Percentiles rank a stretch among this genome's conserved stretches.
Conservation (phyloP, 2,329 filamentous ascomycete genomes). For the Colletotrichum sp. region DNA sequence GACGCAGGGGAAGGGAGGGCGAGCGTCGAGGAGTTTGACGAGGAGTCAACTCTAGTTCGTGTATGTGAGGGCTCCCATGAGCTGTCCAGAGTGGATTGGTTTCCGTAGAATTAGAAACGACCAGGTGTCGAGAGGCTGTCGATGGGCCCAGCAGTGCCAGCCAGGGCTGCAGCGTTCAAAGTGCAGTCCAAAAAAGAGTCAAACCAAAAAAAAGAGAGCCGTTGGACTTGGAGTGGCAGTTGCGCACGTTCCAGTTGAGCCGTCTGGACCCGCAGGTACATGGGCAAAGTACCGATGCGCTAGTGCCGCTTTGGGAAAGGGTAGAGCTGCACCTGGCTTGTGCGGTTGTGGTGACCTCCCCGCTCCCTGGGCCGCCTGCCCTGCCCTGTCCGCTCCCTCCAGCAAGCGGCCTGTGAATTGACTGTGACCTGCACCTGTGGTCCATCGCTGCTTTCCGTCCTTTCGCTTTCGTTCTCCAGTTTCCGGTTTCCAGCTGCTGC, state of each 20-base stretch:
- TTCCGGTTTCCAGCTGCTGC: not conserved
- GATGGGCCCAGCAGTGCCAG: too few relatives aligned
- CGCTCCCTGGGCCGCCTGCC: not conserved
- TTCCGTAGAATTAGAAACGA: not conserved
- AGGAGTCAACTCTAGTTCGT: not conserved
- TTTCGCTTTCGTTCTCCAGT: not conserved
- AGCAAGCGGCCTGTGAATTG: not conserved
- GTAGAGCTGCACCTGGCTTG: not conserved
- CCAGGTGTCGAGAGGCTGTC: not conserved
- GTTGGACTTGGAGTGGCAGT: not conserved
- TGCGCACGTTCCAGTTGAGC: constrained; percentile 2
- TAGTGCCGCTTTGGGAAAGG: not conserved
- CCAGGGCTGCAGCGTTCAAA: not conserved
- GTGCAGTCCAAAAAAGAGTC: not conserved
- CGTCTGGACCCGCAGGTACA: not conserved
- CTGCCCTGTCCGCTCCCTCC: not conserved
- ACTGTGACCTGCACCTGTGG: not conserved
- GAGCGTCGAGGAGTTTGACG: not conserved
- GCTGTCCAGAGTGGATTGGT: not conserved
- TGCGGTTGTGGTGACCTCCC: not conserved
- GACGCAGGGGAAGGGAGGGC: not conserved
- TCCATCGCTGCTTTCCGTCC: not conserved
- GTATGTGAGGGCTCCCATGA: constrained; percentile 14
- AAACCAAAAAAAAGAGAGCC: not conserved
- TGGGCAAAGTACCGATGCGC: not conserved